phyloP scores from a whole-genome alignment of 1,139 yeast species.

The Debaryomyces psychrophilus region DNA sequence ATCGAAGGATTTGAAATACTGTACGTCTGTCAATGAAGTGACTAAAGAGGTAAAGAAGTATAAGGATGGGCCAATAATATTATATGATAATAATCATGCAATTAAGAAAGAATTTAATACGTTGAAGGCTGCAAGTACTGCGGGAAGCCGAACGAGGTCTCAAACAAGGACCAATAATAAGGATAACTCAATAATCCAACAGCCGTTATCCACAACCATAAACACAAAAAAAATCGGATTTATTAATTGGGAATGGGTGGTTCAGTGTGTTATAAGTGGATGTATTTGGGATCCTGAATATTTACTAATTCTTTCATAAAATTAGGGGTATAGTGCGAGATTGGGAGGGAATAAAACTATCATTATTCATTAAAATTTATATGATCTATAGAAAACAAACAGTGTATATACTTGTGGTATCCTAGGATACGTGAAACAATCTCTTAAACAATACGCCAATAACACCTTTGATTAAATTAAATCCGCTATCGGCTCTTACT shows the following conservation, averaged over 20 bases:
- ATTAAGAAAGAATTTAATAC: conserved; percentile 3
- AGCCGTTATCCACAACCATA: conserved; percentile 6
- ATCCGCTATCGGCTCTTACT: conserved; percentile 84
- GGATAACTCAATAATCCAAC: not conserved
- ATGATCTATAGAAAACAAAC: conserved; percentile 5
- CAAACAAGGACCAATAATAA: conserved; percentile 6
- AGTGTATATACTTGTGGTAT: not conserved
- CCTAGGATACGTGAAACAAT: conserved; percentile 28
- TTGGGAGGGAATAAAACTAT: not conserved
- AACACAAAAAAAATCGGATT: conserved; percentile 23
- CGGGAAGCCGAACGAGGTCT: not conserved
- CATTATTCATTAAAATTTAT: conserved; percentile 8
- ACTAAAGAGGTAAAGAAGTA: not conserved
- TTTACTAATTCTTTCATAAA: not conserved
- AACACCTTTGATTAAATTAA: conserved; percentile 68
- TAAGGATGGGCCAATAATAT: conserved; percentile 17
- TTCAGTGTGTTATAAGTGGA: conserved; percentile 66
- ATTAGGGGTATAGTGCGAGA: not conserved
- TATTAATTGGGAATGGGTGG: conserved; percentile 74
- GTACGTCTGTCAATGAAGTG: conserved; percentile 6
- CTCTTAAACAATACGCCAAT: conserved; percentile 46
- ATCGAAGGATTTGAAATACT: conserved; percentile 28
- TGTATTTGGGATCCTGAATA: conserved; percentile 26
- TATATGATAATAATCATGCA: conserved; percentile 29
- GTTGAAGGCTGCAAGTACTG: not conserved